Base-by-base conservation (phyloP, 2,329 filamentous ascomycete species). In the Botrytis tulipae region DNA sequence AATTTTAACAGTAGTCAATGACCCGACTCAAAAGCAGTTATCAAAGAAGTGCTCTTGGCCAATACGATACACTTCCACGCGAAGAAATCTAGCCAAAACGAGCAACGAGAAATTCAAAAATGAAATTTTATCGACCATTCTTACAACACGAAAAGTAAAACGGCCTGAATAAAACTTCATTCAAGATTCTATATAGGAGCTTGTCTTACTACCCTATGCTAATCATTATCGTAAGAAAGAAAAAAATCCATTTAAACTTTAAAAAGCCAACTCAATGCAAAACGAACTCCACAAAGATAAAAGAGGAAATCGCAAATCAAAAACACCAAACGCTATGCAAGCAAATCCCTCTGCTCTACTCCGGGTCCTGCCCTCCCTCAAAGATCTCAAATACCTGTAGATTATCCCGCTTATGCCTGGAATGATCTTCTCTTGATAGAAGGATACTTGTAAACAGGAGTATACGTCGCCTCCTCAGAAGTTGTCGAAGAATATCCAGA, bases 361-460 rank as follows among this genome's bases (percentile, higher is more conserved):
- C 3, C 8, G 3, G 22, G 57, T n/a, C 42, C 25, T 1, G 10
- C 44, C 46, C 44, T 62, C 32, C 25, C 2, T 14, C 3, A 14
- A n/a, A 1, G 4, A 6, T 32, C 7, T 40, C 3, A 9, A 25
- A 7, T 9, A 1, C 18, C 44, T 7, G 12, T 10, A 1, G 7
- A 16, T 25, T 40, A 40, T 25, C 12, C 1, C 42, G 12, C 42
- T 48, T 63, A 71, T 63, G 59, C 35, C 25, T 25, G 12, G 44
- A 71, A 63, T 44, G 44, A 63, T 22, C 69, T 46, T 3, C 44
- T 44, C 44, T 71, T 71, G 0, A 71, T 37, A 12, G 69, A 63
- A 63, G 69, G 59, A 32, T 63, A 71, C 4, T 32, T 63, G 14
- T 71, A 71, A 8, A 10, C 8, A 6, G 42, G 42, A 18, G 59